Conservation (phyloP, 176 grass and related monocot genomes). For the Chloris gayana region DNA sequence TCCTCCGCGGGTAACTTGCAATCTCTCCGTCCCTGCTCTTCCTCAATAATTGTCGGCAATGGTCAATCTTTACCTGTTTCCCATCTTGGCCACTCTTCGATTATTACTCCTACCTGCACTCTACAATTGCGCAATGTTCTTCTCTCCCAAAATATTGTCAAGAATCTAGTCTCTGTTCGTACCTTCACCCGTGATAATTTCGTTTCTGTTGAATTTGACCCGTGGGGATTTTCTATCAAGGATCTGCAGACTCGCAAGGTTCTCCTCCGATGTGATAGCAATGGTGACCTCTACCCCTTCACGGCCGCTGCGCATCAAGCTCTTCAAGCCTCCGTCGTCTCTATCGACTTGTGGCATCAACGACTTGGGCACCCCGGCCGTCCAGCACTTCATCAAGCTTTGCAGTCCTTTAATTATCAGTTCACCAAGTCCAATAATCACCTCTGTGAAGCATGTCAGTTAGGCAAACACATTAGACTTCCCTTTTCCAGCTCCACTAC, state of each 20-base stretch:
- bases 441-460: not conserved
- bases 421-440: not conserved
- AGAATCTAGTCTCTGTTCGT: not conserved
- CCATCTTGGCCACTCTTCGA: accelerated
- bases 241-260: not conserved
- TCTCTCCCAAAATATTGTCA: not conserved
- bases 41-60: not conserved
- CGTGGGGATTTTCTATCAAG: not conserved
- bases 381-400: too few species aligned
- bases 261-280: not conserved
- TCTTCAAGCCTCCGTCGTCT: accelerated
- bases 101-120: accelerated
- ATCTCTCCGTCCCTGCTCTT: too few species aligned
- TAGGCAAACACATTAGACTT: not conserved
- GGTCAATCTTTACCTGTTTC: not conserved
- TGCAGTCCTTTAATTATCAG: too few species aligned
- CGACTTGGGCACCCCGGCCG: not conserved
- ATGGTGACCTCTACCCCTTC: not conserved
- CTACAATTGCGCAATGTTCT: not conserved
- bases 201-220: not conserved
- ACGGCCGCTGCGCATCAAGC: accelerated
- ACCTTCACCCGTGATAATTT: not conserved
- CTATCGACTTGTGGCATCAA: not conserved
- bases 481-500: not conserved
- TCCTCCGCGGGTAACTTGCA: not conserved